Evolutionary conservation across 73 alveolate species (phyloP).

Genomic region (Urostyla sp.): DNA sequence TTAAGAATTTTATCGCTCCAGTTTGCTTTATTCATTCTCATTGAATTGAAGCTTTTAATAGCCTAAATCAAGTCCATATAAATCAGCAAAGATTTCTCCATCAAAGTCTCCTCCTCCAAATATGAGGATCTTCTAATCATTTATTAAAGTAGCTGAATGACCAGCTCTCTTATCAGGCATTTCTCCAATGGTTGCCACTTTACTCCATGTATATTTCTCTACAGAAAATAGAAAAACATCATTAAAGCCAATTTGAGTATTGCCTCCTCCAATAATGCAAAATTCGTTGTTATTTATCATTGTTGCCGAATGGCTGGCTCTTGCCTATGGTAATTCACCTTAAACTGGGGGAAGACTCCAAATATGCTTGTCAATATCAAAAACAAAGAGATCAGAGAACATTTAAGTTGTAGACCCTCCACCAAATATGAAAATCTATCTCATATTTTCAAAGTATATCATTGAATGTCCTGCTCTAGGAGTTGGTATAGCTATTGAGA

Average conservation of each 20-base stretch:
- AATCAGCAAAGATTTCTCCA: constrained; percentile 52
- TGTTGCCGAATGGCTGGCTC: constrained; percentile 58
- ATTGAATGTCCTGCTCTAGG: constrained; percentile 60
- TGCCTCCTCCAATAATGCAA: constrained; percentile 62
- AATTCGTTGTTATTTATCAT: constrained; percentile 23
- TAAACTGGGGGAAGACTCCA: constrained; percentile 49
- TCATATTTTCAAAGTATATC: constrained; percentile 20
- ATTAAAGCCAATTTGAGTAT: constrained; percentile 39
- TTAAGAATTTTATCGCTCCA: neutral
- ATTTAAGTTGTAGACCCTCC: constrained; percentile 54
- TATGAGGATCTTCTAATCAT: constrained; percentile 44
- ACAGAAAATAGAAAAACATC: constrained; percentile 40
- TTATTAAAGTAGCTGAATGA: constrained; percentile 54
- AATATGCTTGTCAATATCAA: neutral
- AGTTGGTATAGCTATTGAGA: constrained; percentile 46
- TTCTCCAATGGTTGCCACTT: constrained; percentile 45
- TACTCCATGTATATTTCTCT: constrained; percentile 42
- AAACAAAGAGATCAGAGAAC: constrained; percentile 44
- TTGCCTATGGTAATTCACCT: constrained; percentile 46
- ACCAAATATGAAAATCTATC: constrained; percentile 40
- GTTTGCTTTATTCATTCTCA: neutral
- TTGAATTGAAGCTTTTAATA: neutral
- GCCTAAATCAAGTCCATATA: constrained; percentile 43
- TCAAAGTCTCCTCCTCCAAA: constrained; percentile 72
- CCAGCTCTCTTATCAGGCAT: constrained; percentile 55